A percentile compares a stretch with the other conserved stretches of the same genome.
Evolutionary conservation across 1,284 basidiomycete species (phyloP).

Genomic region (Paramarasmius palmivorus): DNA sequence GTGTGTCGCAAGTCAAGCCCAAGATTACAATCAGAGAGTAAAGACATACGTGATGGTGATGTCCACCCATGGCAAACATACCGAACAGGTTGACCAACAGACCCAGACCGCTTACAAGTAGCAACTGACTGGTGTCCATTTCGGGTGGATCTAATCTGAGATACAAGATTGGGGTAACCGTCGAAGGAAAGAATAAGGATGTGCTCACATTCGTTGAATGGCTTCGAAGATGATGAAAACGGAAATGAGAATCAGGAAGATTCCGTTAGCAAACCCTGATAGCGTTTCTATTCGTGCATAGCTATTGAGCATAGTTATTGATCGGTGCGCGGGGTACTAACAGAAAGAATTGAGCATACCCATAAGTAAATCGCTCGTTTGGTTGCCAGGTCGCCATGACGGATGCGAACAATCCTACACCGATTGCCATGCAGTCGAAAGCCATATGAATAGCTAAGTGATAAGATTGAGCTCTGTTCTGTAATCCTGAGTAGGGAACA

Average conservation of each 20-base stretch:
- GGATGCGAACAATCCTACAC: conserved; percentile 92
- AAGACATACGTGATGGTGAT: conserved; percentile 67
- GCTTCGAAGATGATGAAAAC: conserved; percentile 99
- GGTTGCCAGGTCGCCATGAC: conserved; percentile 98
- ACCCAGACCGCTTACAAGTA: conserved; percentile 89
- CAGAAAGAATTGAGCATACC: conserved; percentile 48
- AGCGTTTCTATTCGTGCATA: conserved; percentile 99
- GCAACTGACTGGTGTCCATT: conserved; percentile 94
- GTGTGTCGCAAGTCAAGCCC: conserved; percentile 9
- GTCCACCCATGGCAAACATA: conserved; percentile 98
- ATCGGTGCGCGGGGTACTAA: not conserved
- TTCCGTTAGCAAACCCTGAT: conserved; percentile 97
- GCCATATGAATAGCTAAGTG: conserved; percentile 96
- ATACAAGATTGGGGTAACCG: too few species aligned
- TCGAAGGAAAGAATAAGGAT: conserved; percentile 2
- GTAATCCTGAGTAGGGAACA: conserved; percentile 25
- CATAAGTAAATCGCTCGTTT: conserved; percentile 94
- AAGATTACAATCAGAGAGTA: not conserved
- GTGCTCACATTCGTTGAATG: conserved; percentile 85
- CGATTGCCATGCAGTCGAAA: conserved; percentile 98
- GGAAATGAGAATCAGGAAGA: conserved; percentile 95
- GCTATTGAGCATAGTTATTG: conserved; percentile 37
- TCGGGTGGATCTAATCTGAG: conserved; percentile 91
- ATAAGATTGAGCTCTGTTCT: conserved; percentile 4
- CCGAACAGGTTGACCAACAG: conserved; percentile 95